Conservation (phyloP, 2,329 filamentous ascomycete species). For the Pseudocercospora musae region DNA sequence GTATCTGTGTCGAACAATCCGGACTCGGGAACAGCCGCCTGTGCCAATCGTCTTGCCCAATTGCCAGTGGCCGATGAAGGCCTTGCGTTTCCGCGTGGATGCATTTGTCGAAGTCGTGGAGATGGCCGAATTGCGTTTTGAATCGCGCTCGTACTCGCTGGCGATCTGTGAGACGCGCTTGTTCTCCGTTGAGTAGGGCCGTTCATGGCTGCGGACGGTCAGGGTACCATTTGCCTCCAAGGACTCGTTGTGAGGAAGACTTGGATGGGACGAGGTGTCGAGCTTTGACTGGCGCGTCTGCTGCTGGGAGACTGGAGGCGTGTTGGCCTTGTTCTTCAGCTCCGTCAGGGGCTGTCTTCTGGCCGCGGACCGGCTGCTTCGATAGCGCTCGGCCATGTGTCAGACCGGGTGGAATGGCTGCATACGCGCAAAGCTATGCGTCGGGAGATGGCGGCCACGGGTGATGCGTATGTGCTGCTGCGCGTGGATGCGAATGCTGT, state of each 20-base stretch:
- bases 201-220: conserved; percentile 37
- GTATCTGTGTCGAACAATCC: conserved; percentile 72
- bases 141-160: conserved; percentile 46
- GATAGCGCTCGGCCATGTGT: conserved; percentile 33
- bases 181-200: conserved; percentile 42
- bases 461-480: conserved; percentile 5
- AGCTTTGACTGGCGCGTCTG: conserved; percentile 20
- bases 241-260: conserved; percentile 45
- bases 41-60: conserved; percentile 84
- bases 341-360: conserved; percentile 33
- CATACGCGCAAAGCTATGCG: conserved; percentile 11
- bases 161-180: conserved; percentile 52
- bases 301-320: conserved; percentile 24
- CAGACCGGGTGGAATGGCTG: not conserved
- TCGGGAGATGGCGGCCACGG: conserved; percentile 9
- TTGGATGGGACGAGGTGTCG: conserved; percentile 17
- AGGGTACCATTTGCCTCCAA: conserved; percentile 44
- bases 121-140: conserved; percentile 52
- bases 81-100: conserved; percentile 51
- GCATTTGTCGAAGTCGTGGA: conserved; percentile 57
- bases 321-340: conserved; percentile 31
- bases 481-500: conserved; percentile 15
- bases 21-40: conserved; percentile 83
- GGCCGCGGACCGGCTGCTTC: conserved; percentile 21
- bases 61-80: conserved; percentile 90